Percentiles rank a stretch among this genome's conserved stretches.
Evolutionary conservation across 2,329 filamentous ascomycete species (phyloP).

Genomic region (Fusarium camptoceras): DNA sequence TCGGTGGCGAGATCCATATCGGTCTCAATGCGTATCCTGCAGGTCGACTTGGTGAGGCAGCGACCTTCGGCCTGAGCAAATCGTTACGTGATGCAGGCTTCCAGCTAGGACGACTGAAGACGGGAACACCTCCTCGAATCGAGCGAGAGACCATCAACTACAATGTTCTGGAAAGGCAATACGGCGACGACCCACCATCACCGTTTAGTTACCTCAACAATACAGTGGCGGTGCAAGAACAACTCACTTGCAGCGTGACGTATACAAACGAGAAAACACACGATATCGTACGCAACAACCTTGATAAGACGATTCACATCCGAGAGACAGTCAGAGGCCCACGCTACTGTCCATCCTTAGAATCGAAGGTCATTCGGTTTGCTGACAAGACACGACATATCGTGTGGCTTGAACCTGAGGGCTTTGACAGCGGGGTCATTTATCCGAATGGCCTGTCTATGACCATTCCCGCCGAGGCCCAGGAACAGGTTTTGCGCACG

Average conservation of each 20-base stretch:
- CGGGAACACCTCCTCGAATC: slow-evolving; percentile 90
- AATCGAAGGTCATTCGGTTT: slow-evolving; percentile 94
- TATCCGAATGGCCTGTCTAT: slow-evolving; percentile 98
- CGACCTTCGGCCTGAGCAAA: slow-evolving; percentile 91
- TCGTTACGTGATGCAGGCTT: slow-evolving; percentile 91
- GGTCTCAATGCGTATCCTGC: slow-evolving; percentile 86
- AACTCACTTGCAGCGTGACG: slow-evolving; percentile 88
- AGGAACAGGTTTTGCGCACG: slow-evolving; percentile 85
- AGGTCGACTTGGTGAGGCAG: slow-evolving; percentile 92
- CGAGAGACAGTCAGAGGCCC: slow-evolving; percentile 94
- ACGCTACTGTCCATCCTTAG: slow-evolving; percentile 93
- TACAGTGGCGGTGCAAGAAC: slow-evolving; percentile 79
- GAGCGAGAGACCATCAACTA: slow-evolving; percentile 87
- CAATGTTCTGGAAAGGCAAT: slow-evolving; percentile 75
- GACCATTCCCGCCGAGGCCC: slow-evolving; percentile 91
- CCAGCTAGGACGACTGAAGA: slow-evolving; percentile 89
- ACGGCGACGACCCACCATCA: slow-evolving; percentile 84
- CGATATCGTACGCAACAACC: slow-evolving; percentile 84
- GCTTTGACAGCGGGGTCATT: slow-evolving; percentile 87
- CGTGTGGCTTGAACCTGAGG: slow-evolving; percentile 97
- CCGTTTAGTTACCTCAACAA: slow-evolving; percentile 94
- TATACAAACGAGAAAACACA: slow-evolving; percentile 88
- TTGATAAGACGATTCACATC: slow-evolving; percentile 97
- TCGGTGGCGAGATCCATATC: slow-evolving; percentile 97
- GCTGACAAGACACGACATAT: slow-evolving; percentile 83